Evolutionary conservation across 2,329 filamentous ascomycete species (phyloP).

Genomic region (Kalmusia sp.): DNA sequence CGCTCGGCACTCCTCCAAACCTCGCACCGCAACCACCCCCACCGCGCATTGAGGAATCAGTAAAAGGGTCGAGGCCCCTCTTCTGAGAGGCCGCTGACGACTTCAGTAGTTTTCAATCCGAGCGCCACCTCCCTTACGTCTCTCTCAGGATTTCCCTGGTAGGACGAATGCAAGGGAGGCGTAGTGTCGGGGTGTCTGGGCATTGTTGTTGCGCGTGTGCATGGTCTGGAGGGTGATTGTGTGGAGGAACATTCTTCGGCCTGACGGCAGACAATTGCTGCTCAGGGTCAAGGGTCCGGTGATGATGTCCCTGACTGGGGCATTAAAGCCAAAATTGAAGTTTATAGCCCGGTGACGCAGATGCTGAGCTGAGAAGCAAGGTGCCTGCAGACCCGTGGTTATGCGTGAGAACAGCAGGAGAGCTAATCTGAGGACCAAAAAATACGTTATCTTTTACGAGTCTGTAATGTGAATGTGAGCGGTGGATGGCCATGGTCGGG

Average conservation of each 20-base stretch:
- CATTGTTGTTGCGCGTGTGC: conserved; percentile 12
- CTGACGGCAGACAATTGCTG: conserved; percentile 2
- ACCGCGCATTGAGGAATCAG: conserved; percentile 25
- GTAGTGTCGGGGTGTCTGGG: conserved; percentile 17
- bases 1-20: background rate
- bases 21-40: conserved; percentile 11
- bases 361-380: no score
- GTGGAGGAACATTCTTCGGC: conserved; percentile 10
- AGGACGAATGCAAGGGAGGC: background rate
- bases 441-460: background rate
- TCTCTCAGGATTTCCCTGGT: no score
- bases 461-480: no score
- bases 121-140: conserved; percentile 26
- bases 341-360: conserved; percentile 13
- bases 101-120: conserved; percentile 33
- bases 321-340: conserved; percentile 31
- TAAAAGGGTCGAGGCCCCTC: conserved; percentile 28
- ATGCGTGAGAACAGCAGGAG: conserved; percentile 26
- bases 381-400: conserved; percentile 18
- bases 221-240: background rate
- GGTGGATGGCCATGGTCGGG: no score
- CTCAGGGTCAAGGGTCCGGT: conserved; percentile 21
- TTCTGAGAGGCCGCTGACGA: conserved; percentile 18
- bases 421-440: conserved; percentile 32
- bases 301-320: conserved; percentile 25